Conservation (phyloP, 805 yeast species). For the Tetrapisispora namnaoensis region DNA sequence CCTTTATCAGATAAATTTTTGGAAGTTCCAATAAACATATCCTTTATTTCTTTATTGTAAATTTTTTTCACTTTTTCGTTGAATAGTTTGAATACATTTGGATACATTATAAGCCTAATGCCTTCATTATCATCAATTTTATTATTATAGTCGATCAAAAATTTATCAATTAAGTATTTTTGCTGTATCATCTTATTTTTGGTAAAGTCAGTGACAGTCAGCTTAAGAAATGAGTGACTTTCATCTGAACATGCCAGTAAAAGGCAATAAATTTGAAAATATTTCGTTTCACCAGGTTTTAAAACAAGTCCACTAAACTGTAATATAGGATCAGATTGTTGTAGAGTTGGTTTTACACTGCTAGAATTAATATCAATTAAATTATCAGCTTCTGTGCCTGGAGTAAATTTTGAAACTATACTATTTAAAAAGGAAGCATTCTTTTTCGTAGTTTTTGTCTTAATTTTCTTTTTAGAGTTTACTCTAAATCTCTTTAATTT, state of each 20-base stretch:
- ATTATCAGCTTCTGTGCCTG: background rate
- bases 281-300: conserved; percentile 5
- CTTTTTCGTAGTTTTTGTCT: background rate
- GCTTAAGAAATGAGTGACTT: conserved; percentile 3
- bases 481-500: conserved; percentile 2
- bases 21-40: conserved; percentile 5
- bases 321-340: conserved; percentile 7
- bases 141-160: conserved; percentile 13
- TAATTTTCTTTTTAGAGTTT: background rate
- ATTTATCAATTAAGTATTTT: conserved; percentile 21
- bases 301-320: conserved; percentile 10
- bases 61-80: conserved; percentile 5
- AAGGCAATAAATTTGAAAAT: conserved; percentile 12
- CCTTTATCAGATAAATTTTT: conserved; percentile 20
- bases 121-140: conserved; percentile 14
- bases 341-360: background rate
- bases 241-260: conserved; percentile 16
- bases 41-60: conserved; percentile 3
- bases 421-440: background rate
- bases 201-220: conserved; percentile 26
- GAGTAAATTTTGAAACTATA: background rate
- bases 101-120: conserved; percentile 16
- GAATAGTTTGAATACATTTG: conserved; percentile 11
- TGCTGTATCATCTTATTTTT: conserved; percentile 8
- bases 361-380: background rate